A percentile compares a stretch with the other conserved stretches of the same genome.
These are phyloP conservation scores for Imleria badia DNA, from an alignment of 768 basidiomycete species.

Conservation along the genomic window DNA sequence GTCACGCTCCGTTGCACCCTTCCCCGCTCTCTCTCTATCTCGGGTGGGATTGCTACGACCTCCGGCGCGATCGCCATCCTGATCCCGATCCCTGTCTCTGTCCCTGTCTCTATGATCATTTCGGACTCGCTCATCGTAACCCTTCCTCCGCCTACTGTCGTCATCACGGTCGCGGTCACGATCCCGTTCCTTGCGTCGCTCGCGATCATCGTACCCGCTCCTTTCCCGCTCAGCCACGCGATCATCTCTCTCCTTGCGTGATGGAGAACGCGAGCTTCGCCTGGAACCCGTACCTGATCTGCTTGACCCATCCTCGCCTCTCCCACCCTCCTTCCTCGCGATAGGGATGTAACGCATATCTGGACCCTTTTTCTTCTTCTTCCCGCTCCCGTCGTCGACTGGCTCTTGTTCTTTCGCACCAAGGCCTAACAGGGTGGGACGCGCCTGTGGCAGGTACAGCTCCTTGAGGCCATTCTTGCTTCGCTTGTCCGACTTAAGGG, in stretches of 20 bases:
- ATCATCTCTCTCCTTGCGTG: constrained; percentile 18
- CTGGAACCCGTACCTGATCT: constrained; percentile 44
- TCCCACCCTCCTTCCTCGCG: constrained; percentile 61
- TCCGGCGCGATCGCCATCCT: constrained; percentile 29
- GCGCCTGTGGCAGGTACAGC: constrained; percentile 77
- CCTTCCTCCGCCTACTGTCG: constrained; percentile 9
- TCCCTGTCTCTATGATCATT: neutral
- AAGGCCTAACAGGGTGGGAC: constrained; percentile 88
- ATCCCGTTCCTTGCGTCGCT: constrained; percentile 12
- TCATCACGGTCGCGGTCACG: constrained; percentile 9
- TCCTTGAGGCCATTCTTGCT: constrained; percentile 58
- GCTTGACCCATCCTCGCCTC: constrained; percentile 29
- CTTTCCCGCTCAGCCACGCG: constrained; percentile 6
- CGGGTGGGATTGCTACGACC: constrained; percentile 31
- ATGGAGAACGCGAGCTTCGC: constrained; percentile 51
- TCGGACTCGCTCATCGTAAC: constrained; percentile 12
- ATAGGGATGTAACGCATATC: constrained; percentile 86
- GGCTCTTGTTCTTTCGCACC: constrained; percentile 88
- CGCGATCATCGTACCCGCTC: constrained; percentile 14
- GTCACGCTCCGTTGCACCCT: constrained; percentile 17
- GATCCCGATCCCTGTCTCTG: constrained; percentile 18
- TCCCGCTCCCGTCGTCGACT: constrained; percentile 65
- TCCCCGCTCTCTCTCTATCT: constrained; percentile 20
- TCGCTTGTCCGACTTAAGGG: constrained; percentile 54
- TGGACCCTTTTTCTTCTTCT: constrained; percentile 45